Base-by-base conservation (phyloP, 352 stramenopile genomes). In the Phytophthora palmivora region DNA sequence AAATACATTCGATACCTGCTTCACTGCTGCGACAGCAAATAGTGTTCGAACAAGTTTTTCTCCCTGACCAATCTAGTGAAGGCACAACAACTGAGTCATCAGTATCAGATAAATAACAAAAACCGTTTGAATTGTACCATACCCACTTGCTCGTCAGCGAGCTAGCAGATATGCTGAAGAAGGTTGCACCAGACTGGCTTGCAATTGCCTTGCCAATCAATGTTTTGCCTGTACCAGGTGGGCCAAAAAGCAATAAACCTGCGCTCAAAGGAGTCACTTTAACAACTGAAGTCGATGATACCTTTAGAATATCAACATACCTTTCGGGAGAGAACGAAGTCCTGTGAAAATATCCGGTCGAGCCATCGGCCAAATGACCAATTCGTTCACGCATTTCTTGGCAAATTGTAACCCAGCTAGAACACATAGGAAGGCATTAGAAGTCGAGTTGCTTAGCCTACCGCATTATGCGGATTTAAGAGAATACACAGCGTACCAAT, bases 131-230 rank as follows among this genome's bases (percentile, higher is more conserved):
- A 10, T 21, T 44, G 7, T 9, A 56, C 48, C 56, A 5, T 67
- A 93, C 81, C 97, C 98, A 99, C 91, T 99, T 99, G 76, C 94
- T 98, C 21, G 96, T 99, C 14, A 99, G 76, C 0, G 97, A 99
- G 44, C 96, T 99, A 34, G 96, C 97, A 4, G 96, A 99, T 59
- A 99, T 99, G 49, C 84, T 98, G 77, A 99, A 99, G 62, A 99
- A 99, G 0, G 97, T 99, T 4, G 98, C 97, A 14, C 94, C 92
- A 34, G 87, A 98, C 72, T 99, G 89, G 64, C 97, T 96, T 15
- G 98, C 98, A 69, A 99, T 99, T 0, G 98, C 98, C 75, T 99
- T 99, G 41, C 96, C 98, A 55, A 99, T 99, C 44, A 99, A 64
- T 2, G 96, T 99, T 84, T 99, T 99, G 26, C 97, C 89, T 24